Evolutionary conservation across 495 filamentous ascomycete genomes (phyloP).

Genomic region (Penicillium goetzii): DNA sequence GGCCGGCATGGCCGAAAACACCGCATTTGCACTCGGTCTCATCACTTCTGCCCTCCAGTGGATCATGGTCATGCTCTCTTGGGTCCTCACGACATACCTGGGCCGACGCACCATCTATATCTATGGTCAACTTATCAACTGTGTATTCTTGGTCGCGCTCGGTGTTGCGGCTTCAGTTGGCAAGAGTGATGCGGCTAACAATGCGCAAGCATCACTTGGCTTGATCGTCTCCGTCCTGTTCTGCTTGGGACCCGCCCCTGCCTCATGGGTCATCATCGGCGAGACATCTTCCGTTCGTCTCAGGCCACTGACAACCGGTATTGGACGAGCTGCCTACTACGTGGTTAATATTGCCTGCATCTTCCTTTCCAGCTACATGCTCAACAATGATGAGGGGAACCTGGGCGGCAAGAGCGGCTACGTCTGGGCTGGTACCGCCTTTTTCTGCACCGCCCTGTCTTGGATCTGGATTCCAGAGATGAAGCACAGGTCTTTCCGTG

Average conservation of each 20-base stretch:
- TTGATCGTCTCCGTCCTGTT: conserved; percentile 60
- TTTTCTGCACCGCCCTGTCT: conserved; percentile 60
- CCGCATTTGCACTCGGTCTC: conserved; percentile 49
- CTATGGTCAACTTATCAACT: conserved; percentile 46
- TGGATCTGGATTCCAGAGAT: conserved; percentile 62
- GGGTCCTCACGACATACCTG: conserved; percentile 52
- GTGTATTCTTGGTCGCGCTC: conserved; percentile 43
- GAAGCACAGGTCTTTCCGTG: conserved; percentile 55
- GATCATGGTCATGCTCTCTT: conserved; percentile 58
- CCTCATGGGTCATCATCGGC: conserved; percentile 61
- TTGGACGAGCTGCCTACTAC: conserved; percentile 57
- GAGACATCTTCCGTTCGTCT: conserved; percentile 62
- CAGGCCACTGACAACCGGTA: conserved; percentile 58
- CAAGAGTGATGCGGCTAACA: conserved; percentile 33
- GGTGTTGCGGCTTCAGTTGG: conserved; percentile 52
- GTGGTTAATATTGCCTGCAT: conserved; percentile 58
- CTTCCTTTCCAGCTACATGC: conserved; percentile 55
- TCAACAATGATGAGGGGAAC: conserved; percentile 50
- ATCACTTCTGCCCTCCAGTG: conserved; percentile 55
- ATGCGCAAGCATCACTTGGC: conserved; percentile 57
- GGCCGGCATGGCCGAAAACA: conserved; percentile 38
- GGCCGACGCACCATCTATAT: conserved; percentile 52
- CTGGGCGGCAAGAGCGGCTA: conserved; percentile 58
- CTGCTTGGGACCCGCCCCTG: conserved; percentile 54
- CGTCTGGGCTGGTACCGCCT: conserved; percentile 49